phyloP scores from a whole-genome alignment of 2,329 filamentous ascomycete species.

The Pestalotiopsis fici region DNA sequence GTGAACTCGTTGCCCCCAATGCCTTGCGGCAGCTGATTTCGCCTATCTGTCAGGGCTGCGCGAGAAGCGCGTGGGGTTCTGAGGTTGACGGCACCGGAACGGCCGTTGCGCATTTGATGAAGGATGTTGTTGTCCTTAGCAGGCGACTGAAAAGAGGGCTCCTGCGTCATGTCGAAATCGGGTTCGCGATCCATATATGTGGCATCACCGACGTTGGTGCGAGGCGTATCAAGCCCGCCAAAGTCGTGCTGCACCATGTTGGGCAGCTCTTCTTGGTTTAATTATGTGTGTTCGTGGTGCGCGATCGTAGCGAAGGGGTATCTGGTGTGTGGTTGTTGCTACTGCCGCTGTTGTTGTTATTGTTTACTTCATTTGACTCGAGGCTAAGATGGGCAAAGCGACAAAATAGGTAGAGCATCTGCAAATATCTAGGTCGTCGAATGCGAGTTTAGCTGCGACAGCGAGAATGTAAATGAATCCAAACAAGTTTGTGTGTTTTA shows the following conservation, averaged over 20 bases:
- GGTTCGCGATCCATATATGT: slow-evolving; percentile 73
- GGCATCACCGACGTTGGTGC: slow-evolving; percentile 80
- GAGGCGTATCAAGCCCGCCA: slow-evolving; percentile 77
- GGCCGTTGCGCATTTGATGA: slow-evolving; percentile 71
- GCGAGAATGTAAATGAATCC: neutral
- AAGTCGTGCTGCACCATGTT: slow-evolving; percentile 67
- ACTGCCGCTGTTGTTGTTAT: neutral
- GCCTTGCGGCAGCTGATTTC: slow-evolving; percentile 65
- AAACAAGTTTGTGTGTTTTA: neutral
- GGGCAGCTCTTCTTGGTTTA: slow-evolving; percentile 12
- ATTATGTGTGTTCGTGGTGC: neutral
- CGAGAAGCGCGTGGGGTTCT: slow-evolving; percentile 73
- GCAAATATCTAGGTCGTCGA: neutral
- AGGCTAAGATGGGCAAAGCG: neutral
- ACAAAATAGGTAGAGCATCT: neutral
- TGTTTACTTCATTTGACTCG: slow-evolving; percentile 10
- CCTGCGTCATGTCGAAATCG: slow-evolving; percentile 83
- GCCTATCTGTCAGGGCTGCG: slow-evolving; percentile 69
- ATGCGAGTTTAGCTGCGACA: neutral
- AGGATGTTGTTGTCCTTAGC: slow-evolving; percentile 76
- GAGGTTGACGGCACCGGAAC: slow-evolving; percentile 56
- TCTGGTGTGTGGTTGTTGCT: neutral
- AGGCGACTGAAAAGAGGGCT: slow-evolving; percentile 83
- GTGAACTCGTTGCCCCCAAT: slow-evolving; percentile 83
- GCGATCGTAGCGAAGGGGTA: neutral